Evolutionary conservation across 208 protist genomes (phyloP).

Genomic region (Naegleria lovaniensis): DNA sequence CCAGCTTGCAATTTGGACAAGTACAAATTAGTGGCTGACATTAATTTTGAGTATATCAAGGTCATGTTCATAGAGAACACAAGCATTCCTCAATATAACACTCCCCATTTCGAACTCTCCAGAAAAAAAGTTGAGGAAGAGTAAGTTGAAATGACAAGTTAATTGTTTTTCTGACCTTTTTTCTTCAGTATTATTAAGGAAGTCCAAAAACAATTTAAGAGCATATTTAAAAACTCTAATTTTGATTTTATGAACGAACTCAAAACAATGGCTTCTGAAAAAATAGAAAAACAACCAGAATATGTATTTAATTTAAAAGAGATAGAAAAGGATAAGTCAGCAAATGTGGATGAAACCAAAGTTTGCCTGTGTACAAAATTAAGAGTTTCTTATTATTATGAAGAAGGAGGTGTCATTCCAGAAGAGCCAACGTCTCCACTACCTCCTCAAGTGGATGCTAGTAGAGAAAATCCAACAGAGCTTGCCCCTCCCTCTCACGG

Average conservation of each 20-base stretch:
- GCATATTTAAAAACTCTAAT: background rate
- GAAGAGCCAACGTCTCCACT: background rate
- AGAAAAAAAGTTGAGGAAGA: background rate
- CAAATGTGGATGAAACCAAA: background rate
- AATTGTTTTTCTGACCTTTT: background rate
- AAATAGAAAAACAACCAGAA: background rate
- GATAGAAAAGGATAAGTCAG: background rate
- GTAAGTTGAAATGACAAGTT: background rate
- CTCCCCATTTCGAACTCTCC: background rate
- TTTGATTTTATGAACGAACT: background rate
- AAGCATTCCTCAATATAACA: background rate
- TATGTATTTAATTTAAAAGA: background rate
- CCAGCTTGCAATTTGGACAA: background rate
- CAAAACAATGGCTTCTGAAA: background rate
- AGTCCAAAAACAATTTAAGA: background rate
- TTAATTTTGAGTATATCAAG: conserved; percentile 7
- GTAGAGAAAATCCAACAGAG: background rate
- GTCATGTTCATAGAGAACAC: background rate
- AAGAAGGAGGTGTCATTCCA: background rate
- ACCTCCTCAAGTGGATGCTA: background rate
- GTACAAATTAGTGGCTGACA: background rate
- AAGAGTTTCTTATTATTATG: background rate
- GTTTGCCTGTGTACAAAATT: background rate
- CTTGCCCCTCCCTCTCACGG: background rate
- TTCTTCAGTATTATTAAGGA: background rate